Conservation (phyloP, 768 basidiomycete species). For the Cyclocybe aegerita region DNA sequence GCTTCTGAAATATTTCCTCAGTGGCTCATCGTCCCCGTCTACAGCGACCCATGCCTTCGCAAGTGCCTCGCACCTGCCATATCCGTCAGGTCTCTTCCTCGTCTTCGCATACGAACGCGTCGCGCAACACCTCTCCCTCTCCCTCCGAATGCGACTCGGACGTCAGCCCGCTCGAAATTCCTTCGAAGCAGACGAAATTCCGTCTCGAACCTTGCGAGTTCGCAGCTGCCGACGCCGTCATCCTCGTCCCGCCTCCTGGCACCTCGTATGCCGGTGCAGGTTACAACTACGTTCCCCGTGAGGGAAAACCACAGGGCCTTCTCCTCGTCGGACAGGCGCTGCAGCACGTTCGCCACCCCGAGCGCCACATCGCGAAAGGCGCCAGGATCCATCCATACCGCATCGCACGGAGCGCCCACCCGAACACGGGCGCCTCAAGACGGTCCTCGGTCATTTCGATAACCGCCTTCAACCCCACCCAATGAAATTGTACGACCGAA, state of each 20-base stretch:
- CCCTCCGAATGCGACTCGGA: slow-evolving; percentile 6
- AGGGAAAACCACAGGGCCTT: slow-evolving; percentile 27
- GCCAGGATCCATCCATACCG: slow-evolving; percentile 56
- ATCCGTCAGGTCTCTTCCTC: slow-evolving; percentile 33
- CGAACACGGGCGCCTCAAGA: slow-evolving; percentile 2
- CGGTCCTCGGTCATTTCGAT: slow-evolving; percentile 17
- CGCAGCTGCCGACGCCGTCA: slow-evolving; percentile 52
- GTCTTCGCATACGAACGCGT: slow-evolving; percentile 15
- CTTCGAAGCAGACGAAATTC: slow-evolving; percentile 24
- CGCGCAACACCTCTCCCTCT: slow-evolving; percentile 17
- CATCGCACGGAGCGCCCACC: slow-evolving; percentile 13
- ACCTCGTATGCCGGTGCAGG: neutral
- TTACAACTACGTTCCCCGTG: slow-evolving; percentile 13
- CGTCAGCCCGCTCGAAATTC: slow-evolving; percentile 9
- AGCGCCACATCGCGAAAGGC: slow-evolving; percentile 40
- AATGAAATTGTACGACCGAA: slow-evolving; percentile 1
- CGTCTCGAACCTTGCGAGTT: slow-evolving; percentile 50
- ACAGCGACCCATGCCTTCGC: slow-evolving; percentile 8
- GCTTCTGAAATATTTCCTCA: neutral
- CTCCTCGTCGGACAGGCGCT: slow-evolving; percentile 53
- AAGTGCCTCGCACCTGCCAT: slow-evolving; percentile 14
- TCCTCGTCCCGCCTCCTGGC: slow-evolving; percentile 39
- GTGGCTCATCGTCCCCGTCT: neutral
- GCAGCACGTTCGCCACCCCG: slow-evolving; percentile 42
- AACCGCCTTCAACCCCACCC: slow-evolving; percentile 6